These are phyloP conservation scores for Quercus tomentella DNA, from an alignment of 331 rosid species.

Conservation along the genomic window DNA sequence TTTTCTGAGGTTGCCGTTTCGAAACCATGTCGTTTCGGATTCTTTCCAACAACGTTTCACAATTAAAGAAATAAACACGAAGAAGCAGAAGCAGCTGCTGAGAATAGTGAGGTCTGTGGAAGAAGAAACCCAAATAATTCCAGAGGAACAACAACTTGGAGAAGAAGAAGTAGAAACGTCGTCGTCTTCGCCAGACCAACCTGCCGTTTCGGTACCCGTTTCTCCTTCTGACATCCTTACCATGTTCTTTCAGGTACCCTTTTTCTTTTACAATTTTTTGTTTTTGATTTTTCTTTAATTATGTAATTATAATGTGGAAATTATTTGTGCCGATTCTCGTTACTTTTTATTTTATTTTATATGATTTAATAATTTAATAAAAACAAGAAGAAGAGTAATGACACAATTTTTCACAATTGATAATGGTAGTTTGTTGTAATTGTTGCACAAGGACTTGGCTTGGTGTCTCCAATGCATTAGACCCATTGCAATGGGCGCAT, in stretches of 20 bases:
- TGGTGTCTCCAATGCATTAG: no score
- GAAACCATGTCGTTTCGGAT: slow-evolving; percentile 20
- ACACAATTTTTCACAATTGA: no score
- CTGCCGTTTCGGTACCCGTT: slow-evolving; percentile 71
- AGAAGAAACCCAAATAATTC: slow-evolving; percentile 39
- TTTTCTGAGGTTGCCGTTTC: slow-evolving; percentile 26
- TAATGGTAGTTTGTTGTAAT: no score
- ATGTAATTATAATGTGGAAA: background rate
- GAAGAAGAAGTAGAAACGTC: slow-evolving; percentile 11
- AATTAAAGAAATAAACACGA: background rate
- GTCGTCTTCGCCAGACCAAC: slow-evolving; percentile 31
- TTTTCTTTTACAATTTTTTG: no score
- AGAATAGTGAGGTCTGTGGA: slow-evolving; percentile 37
- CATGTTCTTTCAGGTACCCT: slow-evolving; percentile 77
- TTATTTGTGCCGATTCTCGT: background rate
- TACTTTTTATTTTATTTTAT: no score
- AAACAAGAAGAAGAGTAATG: no score
- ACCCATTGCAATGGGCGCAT: no score
- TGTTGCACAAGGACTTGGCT: no score
- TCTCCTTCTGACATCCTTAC: slow-evolving; percentile 75
- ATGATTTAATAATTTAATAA: no score
- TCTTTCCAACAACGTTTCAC: slow-evolving; percentile 11
- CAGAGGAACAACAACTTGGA: slow-evolving; percentile 32
- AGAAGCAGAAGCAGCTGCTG: slow-evolving; percentile 7
- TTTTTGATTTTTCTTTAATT: background rate